Conservation (phyloP, 495 filamentous ascomycete genomes). For the Aspergillus conjunctus region DNA sequence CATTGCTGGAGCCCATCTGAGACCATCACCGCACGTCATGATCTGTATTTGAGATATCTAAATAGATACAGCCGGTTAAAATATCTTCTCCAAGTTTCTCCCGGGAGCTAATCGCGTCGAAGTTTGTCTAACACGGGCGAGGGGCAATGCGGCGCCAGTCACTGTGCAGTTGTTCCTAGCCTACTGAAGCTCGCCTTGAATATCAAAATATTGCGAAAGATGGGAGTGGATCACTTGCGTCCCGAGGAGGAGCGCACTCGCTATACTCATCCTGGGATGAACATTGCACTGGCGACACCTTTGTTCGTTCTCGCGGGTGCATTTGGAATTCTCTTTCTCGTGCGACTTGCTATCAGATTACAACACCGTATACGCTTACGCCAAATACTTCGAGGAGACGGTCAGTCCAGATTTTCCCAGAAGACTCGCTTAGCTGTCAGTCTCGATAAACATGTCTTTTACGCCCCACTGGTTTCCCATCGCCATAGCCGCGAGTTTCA, state of each 20-base stretch:
- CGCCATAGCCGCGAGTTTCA: conserved; percentile 48
- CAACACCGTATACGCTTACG: conserved; percentile 33
- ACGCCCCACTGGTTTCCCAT: conserved; percentile 41
- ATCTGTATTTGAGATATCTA: conserved; percentile 4
- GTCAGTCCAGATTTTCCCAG: conserved; percentile 30
- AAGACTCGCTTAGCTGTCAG: conserved; percentile 25
- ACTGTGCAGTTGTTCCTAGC: not conserved
- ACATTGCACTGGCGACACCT: conserved; percentile 39
- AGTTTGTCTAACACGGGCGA: conserved; percentile 1
- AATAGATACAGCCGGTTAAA: conserved; percentile 5
- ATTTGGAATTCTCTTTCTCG: conserved; percentile 31
- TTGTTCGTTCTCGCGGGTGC: conserved; percentile 37
- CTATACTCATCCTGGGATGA: conserved; percentile 39
- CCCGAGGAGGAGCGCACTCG: conserved; percentile 28
- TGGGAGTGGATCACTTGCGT: conserved; percentile 27
- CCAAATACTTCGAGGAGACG: conserved; percentile 22
- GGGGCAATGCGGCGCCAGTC: conserved; percentile 13
- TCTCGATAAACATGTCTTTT: conserved; percentile 46
- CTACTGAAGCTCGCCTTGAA: conserved; percentile 5
- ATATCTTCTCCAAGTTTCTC: not conserved
- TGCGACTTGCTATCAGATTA: conserved; percentile 30
- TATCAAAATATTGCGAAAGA: conserved; percentile 5
- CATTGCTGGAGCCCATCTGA: conserved; percentile 12
- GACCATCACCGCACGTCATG: conserved; percentile 6
- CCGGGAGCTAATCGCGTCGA: not conserved